Conservation (phyloP, 768 basidiomycete species). For the Naganishia kalamii region DNA sequence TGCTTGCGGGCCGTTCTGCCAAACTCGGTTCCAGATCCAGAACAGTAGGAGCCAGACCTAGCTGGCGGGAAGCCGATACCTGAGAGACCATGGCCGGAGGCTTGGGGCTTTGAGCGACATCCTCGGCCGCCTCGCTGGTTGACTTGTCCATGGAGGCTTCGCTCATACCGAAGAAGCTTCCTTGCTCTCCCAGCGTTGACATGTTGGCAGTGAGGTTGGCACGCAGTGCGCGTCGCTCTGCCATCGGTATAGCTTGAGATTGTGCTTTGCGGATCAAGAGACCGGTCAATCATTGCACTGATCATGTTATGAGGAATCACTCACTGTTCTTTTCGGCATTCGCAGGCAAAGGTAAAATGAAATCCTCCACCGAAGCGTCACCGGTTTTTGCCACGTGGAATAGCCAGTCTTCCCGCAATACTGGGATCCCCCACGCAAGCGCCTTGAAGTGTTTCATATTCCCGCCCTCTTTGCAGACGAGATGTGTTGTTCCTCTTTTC, state of each 20-base stretch:
- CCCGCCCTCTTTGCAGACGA: slow-evolving; percentile 64
- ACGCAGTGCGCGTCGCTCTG: background rate
- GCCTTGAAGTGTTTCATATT: slow-evolving; percentile 77
- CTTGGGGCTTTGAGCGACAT: background rate
- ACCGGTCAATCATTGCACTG: background rate
- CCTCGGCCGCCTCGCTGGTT: background rate
- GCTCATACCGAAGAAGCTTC: slow-evolving; percentile 3
- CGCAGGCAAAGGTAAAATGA: background rate
- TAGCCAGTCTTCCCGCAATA: slow-evolving; percentile 67
- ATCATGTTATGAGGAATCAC: slow-evolving; percentile 55
- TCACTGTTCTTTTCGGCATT: slow-evolving; percentile 57
- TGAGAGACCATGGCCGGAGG: background rate
- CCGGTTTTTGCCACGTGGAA: slow-evolving; percentile 57
- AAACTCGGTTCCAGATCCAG: background rate
- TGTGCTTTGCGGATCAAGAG: background rate
- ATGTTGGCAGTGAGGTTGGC: slow-evolving; percentile 8
- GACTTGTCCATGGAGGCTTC: slow-evolving; percentile 2
- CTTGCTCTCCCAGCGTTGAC: slow-evolving; percentile 2
- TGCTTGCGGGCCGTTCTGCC: background rate
- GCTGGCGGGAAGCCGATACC: background rate
- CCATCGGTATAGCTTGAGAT: background rate
- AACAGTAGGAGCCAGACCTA: slow-evolving; percentile 23
- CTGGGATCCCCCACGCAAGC: slow-evolving; percentile 66
- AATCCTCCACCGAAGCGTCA: background rate
- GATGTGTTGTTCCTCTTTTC: slow-evolving; percentile 57